These are phyloP conservation scores for Lactarius pseudohatsudake DNA, from an alignment of 768 basidiomycete species.

Conservation along the genomic window DNA sequence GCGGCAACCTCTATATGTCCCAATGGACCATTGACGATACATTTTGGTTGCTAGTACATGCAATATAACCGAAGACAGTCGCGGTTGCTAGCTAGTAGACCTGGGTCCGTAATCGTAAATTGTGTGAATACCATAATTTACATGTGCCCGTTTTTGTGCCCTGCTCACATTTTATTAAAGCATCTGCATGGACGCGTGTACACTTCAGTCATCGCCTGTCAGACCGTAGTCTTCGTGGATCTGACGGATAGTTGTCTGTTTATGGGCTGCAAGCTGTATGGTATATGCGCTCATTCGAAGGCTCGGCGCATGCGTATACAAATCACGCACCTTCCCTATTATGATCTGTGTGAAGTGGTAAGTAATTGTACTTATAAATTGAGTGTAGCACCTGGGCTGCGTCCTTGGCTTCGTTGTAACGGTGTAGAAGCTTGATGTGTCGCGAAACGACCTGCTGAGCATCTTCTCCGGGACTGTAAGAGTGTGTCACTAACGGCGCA, in stretches of 20 bases:
- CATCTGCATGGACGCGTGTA: not conserved
- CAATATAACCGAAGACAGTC: no score
- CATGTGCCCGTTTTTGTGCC: not conserved
- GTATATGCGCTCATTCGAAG: slow-evolving; percentile 21
- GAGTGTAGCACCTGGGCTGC: slow-evolving; percentile 58
- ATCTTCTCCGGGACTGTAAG: slow-evolving; percentile 40
- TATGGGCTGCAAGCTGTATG: slow-evolving; percentile 65
- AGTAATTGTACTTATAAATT: not conserved
- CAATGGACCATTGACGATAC: no score
- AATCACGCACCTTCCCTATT: slow-evolving; percentile 61
- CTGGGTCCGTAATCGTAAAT: no score
- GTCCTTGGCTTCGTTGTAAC: slow-evolving; percentile 78
- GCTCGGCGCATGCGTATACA: not conserved
- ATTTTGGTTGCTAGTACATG: no score
- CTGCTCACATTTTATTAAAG: not conserved
- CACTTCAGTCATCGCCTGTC: slow-evolving; percentile 50
- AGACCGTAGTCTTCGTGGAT: slow-evolving; percentile 73
- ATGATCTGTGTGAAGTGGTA: slow-evolving; percentile 50
- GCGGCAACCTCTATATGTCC: no score
- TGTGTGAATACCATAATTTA: not conserved
- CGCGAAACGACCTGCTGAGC: slow-evolving; percentile 56
- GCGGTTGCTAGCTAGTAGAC: no score
- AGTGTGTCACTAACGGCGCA: not conserved
- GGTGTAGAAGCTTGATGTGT: slow-evolving; percentile 68
- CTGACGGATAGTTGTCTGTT: slow-evolving; percentile 68